A percentile compares a stretch with the other conserved stretches of the same genome.
Evolutionary conservation across 768 basidiomycete genomes (phyloP).

Genomic region (Mycena maculata): DNA sequence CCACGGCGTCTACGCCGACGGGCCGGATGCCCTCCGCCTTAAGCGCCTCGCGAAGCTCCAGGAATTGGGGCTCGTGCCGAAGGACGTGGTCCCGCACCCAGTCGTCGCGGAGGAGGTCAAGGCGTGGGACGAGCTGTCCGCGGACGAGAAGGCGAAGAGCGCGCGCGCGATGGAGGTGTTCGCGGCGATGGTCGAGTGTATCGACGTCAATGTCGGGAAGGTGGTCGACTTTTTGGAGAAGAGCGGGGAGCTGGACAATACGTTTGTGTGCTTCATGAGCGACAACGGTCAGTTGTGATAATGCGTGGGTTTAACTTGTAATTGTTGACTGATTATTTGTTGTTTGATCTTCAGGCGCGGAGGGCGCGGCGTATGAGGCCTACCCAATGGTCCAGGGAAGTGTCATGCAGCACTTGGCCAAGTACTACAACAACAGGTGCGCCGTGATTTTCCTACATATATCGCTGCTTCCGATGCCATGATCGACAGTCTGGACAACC

Average conservation of each 20-base stretch:
- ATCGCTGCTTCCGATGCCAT: neutral
- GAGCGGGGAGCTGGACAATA: conserved; percentile 19
- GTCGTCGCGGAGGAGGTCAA: conserved; percentile 24
- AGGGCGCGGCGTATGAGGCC: conserved; percentile 12
- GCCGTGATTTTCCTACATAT: neutral
- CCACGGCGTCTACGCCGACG: conserved; percentile 17
- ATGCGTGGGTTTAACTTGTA: too few species aligned
- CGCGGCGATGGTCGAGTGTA: conserved; percentile 23
- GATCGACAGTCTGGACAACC: conserved; percentile 7
- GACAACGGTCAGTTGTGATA: conserved; percentile 16
- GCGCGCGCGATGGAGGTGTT: conserved; percentile 25
- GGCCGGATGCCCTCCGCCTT: conserved; percentile 18
- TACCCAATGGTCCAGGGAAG: conserved; percentile 14
- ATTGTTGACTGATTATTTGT: neutral
- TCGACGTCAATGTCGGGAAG: conserved; percentile 21
- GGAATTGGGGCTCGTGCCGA: conserved; percentile 16
- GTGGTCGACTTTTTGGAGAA: conserved; percentile 18
- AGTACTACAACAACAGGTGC: conserved; percentile 19
- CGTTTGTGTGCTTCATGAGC: conserved; percentile 19
- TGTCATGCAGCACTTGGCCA: conserved; percentile 19
- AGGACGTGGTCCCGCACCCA: conserved; percentile 4
- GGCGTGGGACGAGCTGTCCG: conserved; percentile 12
- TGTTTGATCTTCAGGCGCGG: conserved; percentile 3
- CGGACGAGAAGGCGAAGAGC: conserved; percentile 10
- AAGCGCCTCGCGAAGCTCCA: conserved; percentile 18